Evolutionary conservation across 2,329 filamentous ascomycete genomes (phyloP), one percentile per base, ranked within the genome.

Genomic region (Sclerotinia subarctica): DNA sequence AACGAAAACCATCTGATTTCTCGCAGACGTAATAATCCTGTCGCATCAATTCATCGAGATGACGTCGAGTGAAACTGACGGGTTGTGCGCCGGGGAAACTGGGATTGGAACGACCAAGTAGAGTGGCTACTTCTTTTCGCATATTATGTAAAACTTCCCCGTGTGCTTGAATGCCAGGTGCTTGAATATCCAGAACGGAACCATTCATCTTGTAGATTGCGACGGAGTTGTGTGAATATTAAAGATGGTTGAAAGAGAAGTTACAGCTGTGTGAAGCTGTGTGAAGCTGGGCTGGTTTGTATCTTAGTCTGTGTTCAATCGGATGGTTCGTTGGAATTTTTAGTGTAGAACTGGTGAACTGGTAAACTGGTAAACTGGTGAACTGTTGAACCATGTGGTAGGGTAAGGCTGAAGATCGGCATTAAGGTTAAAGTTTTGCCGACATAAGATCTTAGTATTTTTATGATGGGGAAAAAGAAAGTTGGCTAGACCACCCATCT

Each of bases 11-110:
- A 77, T 99, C 95, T 0, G 94, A 97, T 82, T 99, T 99, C 80
- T 99, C 95, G 83, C 94, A 97, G 72, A 99, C 91, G 78, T 94
- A 99, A 82, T 98, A 99, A 80, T 98, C 95, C 76, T 91, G 84
- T 69, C 85, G 84, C 70, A 90, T 88, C 47, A 99, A 85, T 80
- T 96, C 93, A n/a, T 88, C 82, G 13, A 98, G 80, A 79, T 99
- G 95, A 74, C 87, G 84, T 68, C 90, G 85, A 66, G 91, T 85
- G 78, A 99, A 99, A 76, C 92, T 96, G 72, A 99, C 94, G 19
- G 95, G 95, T 79, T 99, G 95, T 64, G 95, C 94, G 75, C 88
- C 95, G 0, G 95, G 94, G 74, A 99, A 99, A 72, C 81, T 84
- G 32, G 82, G 80, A 72, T 86, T 88, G 64, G 84, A 83, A 73